Evolutionary conservation across 306 rosid species (phyloP).

Genomic region (Lagenaria siceraria): DNA sequence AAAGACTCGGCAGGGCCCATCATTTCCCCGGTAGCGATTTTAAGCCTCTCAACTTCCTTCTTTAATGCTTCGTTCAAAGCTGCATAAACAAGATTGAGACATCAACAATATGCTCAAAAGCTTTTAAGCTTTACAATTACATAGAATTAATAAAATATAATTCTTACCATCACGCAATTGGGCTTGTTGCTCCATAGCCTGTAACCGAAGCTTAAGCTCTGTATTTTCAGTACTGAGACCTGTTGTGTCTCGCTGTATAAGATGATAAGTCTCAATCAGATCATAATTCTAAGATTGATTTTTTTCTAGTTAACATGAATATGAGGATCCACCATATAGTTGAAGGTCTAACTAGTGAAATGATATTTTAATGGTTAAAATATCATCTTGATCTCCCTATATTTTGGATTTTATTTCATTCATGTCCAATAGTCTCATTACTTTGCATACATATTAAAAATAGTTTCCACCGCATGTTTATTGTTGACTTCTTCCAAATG

Average conservation of each 20-base stretch:
- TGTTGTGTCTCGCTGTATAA: constrained; percentile 67
- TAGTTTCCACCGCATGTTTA: too few relatives aligned
- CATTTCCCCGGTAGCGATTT: constrained; percentile 78
- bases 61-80: constrained; percentile 86
- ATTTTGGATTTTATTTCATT: too few relatives aligned
- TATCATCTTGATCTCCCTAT: neutral
- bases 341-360: neutral
- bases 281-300: constrained; percentile 6
- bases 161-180: constrained; percentile 83
- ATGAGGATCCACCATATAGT: neutral
- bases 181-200: constrained; percentile 98
- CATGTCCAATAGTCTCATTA: too few relatives aligned
- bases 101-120: neutral
- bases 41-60: constrained; percentile 96
- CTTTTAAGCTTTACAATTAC: neutral
- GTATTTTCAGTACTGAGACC: constrained; percentile 82
- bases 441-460: too few relatives aligned
- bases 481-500: too few relatives aligned
- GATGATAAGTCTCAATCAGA: constrained; percentile 9
- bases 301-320: neutral
- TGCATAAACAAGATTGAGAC: constrained; percentile 13
- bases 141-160: neutral
- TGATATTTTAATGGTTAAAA: neutral
- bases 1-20: constrained; percentile 66
- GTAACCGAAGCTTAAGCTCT: constrained; percentile 88